Percentiles rank a stretch among this genome's conserved stretches.
Conservation (phyloP, 768 basidiomycete genomes). For the Leccinum fibrillosum region DNA sequence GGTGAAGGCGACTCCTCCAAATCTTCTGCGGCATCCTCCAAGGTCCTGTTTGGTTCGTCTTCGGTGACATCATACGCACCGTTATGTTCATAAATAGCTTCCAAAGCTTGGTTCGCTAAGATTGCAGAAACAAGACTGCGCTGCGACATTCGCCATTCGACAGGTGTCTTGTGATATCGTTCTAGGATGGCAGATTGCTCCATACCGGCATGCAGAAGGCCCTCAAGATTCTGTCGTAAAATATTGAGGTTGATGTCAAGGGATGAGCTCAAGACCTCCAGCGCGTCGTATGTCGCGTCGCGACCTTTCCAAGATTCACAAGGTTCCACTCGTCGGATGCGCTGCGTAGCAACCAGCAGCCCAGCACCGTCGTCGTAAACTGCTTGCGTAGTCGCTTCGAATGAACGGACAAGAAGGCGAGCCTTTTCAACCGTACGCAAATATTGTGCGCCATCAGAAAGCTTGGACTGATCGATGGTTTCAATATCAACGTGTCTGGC, state of each 20-base stretch:
- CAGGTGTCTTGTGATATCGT: conserved; percentile 37
- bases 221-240: conserved; percentile 37
- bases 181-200: conserved; percentile 41
- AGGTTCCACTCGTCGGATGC: conserved; percentile 24
- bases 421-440: conserved; percentile 44
- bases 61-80: conserved; percentile 3
- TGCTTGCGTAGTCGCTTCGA: conserved; percentile 48
- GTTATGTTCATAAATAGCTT: conserved; percentile 13
- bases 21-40: conserved; percentile 11
- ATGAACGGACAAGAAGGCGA: conserved; percentile 41
- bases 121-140: conserved; percentile 33
- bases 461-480: conserved; percentile 31
- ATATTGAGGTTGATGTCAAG: conserved; percentile 35
- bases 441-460: conserved; percentile 37
- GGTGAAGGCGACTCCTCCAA: neutral
- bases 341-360: conserved; percentile 41
- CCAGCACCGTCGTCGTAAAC: conserved; percentile 47
- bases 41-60: conserved; percentile 10
- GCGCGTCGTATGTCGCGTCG: conserved; percentile 24
- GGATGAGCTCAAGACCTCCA: conserved; percentile 29
- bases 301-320: conserved; percentile 23
- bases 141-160: conserved; percentile 47
- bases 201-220: conserved; percentile 34
- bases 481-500: conserved; percentile 53
- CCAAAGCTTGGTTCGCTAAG: conserved; percentile 19